Conservation (phyloP, 495 filamentous ascomycete species). For the Xylaria castorea region DNA sequence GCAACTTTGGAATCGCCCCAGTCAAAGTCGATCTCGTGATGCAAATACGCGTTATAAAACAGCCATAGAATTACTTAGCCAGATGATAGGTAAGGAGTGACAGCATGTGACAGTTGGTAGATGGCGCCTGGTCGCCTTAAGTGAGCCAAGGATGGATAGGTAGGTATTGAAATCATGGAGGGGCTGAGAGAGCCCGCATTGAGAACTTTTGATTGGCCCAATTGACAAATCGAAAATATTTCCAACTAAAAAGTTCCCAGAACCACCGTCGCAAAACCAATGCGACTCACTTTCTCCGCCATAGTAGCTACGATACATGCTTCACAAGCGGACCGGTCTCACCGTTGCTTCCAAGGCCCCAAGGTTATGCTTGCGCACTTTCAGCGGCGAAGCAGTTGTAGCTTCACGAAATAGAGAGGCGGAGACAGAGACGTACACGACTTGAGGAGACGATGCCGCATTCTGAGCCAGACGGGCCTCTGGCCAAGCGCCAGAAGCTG, state of each 20-base stretch:
- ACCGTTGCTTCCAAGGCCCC: neutral
- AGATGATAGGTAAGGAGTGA: neutral
- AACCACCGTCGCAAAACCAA: neutral
- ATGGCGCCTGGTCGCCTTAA: neutral
- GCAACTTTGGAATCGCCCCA: neutral
- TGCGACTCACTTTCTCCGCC: neutral
- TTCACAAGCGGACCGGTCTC: neutral
- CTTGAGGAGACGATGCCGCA: constrained; percentile 49
- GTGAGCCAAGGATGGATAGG: neutral
- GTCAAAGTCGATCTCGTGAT: neutral
- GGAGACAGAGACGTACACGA: neutral
- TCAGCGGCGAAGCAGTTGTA: neutral
- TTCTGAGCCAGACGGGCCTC: constrained; percentile 57
- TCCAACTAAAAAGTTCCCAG: constrained; percentile 16
- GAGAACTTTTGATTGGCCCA: constrained; percentile 17
- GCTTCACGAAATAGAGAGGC: neutral
- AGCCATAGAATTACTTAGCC: neutral
- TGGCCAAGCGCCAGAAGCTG: constrained; percentile 73
- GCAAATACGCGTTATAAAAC: neutral
- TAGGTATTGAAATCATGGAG: neutral
- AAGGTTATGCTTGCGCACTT: neutral
- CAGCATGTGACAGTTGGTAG: neutral
- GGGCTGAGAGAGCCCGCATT: neutral
- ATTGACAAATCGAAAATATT: constrained; percentile 13
- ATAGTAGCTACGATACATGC: neutral